Percentiles rank a stretch among this genome's conserved stretches.
These are phyloP conservation scores for Neopestalotiopsis sp. DNA, from an alignment of 2,329 filamentous ascomycete species.

Conservation along the genomic window DNA sequence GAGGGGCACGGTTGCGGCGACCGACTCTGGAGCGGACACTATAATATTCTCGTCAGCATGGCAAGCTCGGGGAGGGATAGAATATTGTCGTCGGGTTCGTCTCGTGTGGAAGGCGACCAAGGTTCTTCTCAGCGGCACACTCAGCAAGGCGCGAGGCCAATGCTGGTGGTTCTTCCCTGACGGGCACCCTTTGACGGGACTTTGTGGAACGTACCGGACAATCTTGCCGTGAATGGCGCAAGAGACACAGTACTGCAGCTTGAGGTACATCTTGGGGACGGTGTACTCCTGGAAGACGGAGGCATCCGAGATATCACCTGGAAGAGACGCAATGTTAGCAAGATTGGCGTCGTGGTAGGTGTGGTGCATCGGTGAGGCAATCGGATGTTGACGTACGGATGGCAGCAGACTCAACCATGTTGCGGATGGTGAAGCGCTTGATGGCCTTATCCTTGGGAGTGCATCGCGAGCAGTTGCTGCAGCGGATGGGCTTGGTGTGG, in stretches of 20 bases:
- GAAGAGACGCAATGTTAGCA: not conserved
- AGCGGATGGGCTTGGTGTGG: constrained; percentile 98
- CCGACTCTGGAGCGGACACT: constrained; percentile 97
- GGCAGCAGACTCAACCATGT: constrained; percentile 99
- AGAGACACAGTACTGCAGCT: constrained; percentile 99
- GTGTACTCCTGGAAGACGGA: constrained; percentile 99
- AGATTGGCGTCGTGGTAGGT: not conserved
- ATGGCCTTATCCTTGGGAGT: constrained; percentile 99
- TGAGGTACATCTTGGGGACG: constrained; percentile 99
- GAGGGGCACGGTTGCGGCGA: constrained; percentile 98
- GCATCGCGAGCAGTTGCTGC: constrained; percentile 77
- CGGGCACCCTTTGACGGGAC: constrained; percentile 30
- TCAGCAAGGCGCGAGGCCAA: constrained; percentile 31
- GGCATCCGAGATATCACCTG: constrained; percentile 99
- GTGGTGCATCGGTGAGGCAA: constrained; percentile 13
- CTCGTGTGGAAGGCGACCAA: constrained; percentile 54
- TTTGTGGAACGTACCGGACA: constrained; percentile 83
- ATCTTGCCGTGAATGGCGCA: constrained; percentile 99
- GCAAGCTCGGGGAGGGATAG: constrained; percentile 26
- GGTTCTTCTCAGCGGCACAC: constrained; percentile 59
- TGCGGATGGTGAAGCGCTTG: constrained; percentile 99
- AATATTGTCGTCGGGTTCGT: constrained; percentile 28
- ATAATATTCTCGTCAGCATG: constrained; percentile 46
- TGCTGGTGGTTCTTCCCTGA: constrained; percentile 61
- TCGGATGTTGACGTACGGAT: constrained; percentile 81